phyloP scores from a whole-genome alignment of 805 yeast species.

The Saturnispora bothae region DNA sequence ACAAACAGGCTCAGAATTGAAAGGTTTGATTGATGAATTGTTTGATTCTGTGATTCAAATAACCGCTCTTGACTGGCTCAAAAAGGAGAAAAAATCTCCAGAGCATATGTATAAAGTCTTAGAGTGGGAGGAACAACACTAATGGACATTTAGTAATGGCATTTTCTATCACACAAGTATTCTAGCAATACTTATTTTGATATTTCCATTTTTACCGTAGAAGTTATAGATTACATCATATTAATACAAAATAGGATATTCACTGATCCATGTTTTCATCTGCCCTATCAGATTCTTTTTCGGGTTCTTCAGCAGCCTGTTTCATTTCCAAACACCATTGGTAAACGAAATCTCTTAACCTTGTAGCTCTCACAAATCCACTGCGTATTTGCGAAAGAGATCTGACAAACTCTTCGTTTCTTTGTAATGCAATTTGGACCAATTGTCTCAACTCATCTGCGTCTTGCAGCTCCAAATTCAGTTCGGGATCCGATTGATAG shows the following conservation, averaged over 20 bases:
- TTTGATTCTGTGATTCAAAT: conserved; percentile 32
- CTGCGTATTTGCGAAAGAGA: conserved; percentile 63
- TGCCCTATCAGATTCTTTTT: background rate
- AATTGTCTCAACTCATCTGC: conserved; percentile 65
- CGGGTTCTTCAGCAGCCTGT: conserved; percentile 31
- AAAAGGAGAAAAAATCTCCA: background rate
- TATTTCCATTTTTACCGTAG: too few relatives aligned
- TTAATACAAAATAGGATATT: too few relatives aligned
- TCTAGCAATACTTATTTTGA: too few relatives aligned
- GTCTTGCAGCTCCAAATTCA: conserved; percentile 34
- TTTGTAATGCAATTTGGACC: conserved; percentile 69
- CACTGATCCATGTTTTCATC: background rate
- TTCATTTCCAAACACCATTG: conserved; percentile 84
- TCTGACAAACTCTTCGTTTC: conserved; percentile 77
- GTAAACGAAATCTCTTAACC: conserved; percentile 57
- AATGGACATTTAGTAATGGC: too few relatives aligned
- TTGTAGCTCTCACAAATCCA: conserved; percentile 69
- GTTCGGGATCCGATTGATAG: conserved; percentile 35
- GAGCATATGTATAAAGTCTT: conserved; percentile 11
- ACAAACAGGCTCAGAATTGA: conserved; percentile 79
- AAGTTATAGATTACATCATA: too few relatives aligned
- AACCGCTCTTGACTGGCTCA: conserved; percentile 7
- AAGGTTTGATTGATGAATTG: conserved; percentile 51
- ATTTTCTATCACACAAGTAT: too few relatives aligned
- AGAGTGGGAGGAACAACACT: conserved; percentile 5